Base-by-base conservation (phyloP, 2,329 filamentous ascomycete species). In the Monosporascus sp. region DNA sequence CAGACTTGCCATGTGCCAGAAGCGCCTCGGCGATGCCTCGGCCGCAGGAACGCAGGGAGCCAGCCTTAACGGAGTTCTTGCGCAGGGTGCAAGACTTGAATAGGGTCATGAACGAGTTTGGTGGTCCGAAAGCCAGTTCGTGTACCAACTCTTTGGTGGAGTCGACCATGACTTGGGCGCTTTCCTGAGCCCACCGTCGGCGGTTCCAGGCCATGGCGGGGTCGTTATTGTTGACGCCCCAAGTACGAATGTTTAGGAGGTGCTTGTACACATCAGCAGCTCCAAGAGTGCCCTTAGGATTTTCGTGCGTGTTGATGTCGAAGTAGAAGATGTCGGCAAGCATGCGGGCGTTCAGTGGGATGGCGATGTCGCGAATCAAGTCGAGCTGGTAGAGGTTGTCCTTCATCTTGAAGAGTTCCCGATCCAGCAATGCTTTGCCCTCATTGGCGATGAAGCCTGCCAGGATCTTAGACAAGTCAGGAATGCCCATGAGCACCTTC, bases 301-400 rank as follows among this genome's bases (percentile, higher is more conserved):
- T 76, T 59, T 82, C 74, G 0, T 74, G 68, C 0, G 77, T 79
- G 58, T 81, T 80, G 31, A 86, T 61, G 3, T 84, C 83, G 37
- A 85, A 71, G 50, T 80, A 81, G 65, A 84, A 82, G 14, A 81
- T 69, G 43, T 83, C 78, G 0, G 80, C 76, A 1, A 83, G 72
- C 61, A 81, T 77, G 44, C 77, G 70, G 3, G 81, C 76, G 5
- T 81, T 82, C 1, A 79, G 71, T 11, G 84, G 78, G 55, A 85
- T 84, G 17, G 79, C 80, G 15, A 86, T 77, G 48, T 85, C 80
- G 14, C 73, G 71, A 51, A 76, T 67, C 20, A 76, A 57, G 48
- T 76, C 73, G 28, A 76, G 63, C 57, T 75, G 72, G 54, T 68
- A 62, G 1, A 75, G 66, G 0, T 68, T 71, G 37, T 69, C 59